Percentiles rank a stretch among this genome's conserved stretches.
Conservation (phyloP, 2,329 filamentous ascomycete species). For the Coniosporium uncinatum region DNA sequence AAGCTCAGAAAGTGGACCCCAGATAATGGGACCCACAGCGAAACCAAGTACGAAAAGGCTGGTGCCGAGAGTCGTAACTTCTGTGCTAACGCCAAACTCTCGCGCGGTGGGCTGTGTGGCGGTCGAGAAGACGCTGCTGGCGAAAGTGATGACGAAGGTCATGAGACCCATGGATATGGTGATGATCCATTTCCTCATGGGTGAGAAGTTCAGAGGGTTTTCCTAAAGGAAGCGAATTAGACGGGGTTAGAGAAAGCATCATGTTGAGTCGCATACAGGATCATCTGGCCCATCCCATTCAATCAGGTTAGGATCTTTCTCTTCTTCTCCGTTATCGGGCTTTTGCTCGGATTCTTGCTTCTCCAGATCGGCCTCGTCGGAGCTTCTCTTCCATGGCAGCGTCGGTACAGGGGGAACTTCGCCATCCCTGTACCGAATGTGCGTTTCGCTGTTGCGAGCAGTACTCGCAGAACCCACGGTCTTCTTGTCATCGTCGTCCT, state of each 20-base stretch:
- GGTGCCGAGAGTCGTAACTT: constrained; percentile 31
- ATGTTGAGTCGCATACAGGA: not conserved
- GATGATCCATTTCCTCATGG: constrained; percentile 33
- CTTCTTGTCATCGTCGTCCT: not conserved
- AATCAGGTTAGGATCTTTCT: not conserved
- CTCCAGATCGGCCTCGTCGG: not conserved
- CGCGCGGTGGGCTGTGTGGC: constrained; percentile 28
- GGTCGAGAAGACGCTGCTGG: constrained; percentile 32
- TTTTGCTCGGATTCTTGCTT: not conserved
- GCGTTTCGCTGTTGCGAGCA: not conserved
- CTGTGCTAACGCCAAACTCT: constrained; percentile 29
- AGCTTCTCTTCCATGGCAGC: not conserved
- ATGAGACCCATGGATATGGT: constrained; percentile 31
- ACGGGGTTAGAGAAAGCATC: no score
- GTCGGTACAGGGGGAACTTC: not conserved
- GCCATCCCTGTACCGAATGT: not conserved
- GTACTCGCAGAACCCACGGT: not conserved
- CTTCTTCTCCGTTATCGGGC: not conserved
- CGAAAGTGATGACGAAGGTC: constrained; percentile 35
- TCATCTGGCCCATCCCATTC: constrained; percentile 1
- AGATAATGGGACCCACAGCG: constrained; percentile 30
- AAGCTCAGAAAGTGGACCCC: constrained; percentile 14
- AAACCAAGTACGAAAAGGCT: constrained; percentile 37
- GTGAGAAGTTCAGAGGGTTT: constrained; percentile 33
- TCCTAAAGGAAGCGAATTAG: no score